Evolutionary conservation across 2,329 filamentous ascomycete species (phyloP).

Genomic region (Fusarium decemcellulare): DNA sequence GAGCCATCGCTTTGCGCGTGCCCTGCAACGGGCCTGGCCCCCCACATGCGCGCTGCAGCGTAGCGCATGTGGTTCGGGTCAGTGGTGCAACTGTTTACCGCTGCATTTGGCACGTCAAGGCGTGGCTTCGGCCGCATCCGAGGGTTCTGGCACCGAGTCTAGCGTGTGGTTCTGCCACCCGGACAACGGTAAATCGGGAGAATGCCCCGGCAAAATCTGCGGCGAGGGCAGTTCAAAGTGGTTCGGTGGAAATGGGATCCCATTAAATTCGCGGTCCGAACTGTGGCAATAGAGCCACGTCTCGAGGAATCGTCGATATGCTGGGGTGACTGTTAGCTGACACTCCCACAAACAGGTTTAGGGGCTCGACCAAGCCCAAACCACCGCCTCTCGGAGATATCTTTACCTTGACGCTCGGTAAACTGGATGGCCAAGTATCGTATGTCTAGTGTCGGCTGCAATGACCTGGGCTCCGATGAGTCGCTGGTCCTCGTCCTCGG

Average conservation of each 20-base stretch:
- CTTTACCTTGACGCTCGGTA: constrained; percentile 61
- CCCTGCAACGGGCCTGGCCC: constrained; percentile 42
- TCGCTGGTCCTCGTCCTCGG: constrained; percentile 53
- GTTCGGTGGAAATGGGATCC: constrained; percentile 61
- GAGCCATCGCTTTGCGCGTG: constrained; percentile 19
- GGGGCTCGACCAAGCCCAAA: constrained; percentile 14
- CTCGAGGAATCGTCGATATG: constrained; percentile 61
- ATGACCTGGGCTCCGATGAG: constrained; percentile 43
- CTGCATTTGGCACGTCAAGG: constrained; percentile 35
- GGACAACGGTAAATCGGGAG: constrained; percentile 43
- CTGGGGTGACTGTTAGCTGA: constrained; percentile 46
- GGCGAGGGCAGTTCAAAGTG: constrained; percentile 64
- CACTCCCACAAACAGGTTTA: constrained; percentile 22
- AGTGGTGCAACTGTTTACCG: constrained; percentile 41
- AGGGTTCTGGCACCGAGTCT: constrained; percentile 44
- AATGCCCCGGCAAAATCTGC: constrained; percentile 56
- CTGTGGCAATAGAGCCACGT: constrained; percentile 62
- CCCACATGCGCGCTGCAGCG: constrained; percentile 40
- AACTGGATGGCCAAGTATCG: constrained; percentile 66
- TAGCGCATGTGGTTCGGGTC: constrained; percentile 42
- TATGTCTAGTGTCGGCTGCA: constrained; percentile 55
- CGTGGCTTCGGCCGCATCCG: constrained; percentile 44
- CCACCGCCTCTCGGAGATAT: constrained; percentile 6
- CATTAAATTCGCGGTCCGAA: constrained; percentile 62
- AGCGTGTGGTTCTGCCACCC: constrained; percentile 44